Evolutionary conservation across 441 rosid species (phyloP), one percentile per base, ranked within the genome.

Genomic region (Macaranga tanarius): DNA sequence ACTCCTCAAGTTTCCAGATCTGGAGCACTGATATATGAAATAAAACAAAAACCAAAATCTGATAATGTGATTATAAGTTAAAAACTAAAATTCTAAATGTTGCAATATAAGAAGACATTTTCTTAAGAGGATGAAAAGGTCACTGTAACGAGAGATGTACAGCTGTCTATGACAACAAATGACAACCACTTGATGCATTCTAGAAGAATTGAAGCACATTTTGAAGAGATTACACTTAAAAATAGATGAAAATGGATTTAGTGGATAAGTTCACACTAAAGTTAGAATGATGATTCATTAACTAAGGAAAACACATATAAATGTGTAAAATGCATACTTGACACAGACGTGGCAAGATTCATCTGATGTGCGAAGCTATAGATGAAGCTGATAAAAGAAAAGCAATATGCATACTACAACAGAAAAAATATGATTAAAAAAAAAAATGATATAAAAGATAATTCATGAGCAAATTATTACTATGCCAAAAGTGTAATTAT

Each of bases 341-440:
- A 93, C 92, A 77, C 94, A 88, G 81, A 92, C 57, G 19, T 67
- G 87, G 73, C 65, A 75, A 71, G 84, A 80, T 73, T 84, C 69
- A 80, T 86, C 89, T 34, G 59, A 65, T 81, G 75, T 75, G 74
- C 51, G 71, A 75, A 89, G 83, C 62, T 81, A 86, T 80, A 76
- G 85, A 74, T 89, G 95, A 71, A 95, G 90, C 84, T 87, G 87
- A 64, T 91, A 89, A 0, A 98, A 78, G 88, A 95, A 87, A 62
- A 93, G 86, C 79, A 90, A 77, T 47, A 90, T 71, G 79, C 89
- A 95, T 54, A 90, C 99, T 95, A 77, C 69, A 64, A 83, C 59
- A 73, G n/a, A 40, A 45, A 75, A 70, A 31, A 68, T 67, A 59
- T 50, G 56, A 72, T 45, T 51, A 62, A 65, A 70, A 80, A 70